Conservation (phyloP, 805 yeast species). For the Candida parachauliodes region DNA sequence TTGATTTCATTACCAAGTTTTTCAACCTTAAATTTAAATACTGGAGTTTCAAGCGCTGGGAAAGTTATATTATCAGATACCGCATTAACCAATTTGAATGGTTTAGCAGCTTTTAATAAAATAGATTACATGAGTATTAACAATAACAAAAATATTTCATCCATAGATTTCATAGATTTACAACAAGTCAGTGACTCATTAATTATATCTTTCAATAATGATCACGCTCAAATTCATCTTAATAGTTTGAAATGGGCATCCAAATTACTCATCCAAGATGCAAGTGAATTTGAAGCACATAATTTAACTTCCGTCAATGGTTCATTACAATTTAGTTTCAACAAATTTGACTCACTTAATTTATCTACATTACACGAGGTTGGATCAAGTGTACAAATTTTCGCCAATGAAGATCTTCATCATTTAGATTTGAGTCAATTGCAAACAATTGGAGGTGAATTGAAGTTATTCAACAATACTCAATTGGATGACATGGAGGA, state of each 20-base stretch:
- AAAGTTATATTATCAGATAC: slow-evolving; percentile 39
- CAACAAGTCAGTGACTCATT: slow-evolving; percentile 31
- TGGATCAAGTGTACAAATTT: slow-evolving; percentile 39
- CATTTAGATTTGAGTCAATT: slow-evolving; percentile 25
- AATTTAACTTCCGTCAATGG: slow-evolving; percentile 40
- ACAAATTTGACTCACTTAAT: slow-evolving; percentile 30
- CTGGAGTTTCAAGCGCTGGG: slow-evolving; percentile 31
- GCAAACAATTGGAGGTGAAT: slow-evolving; percentile 38
- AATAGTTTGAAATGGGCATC: slow-evolving; percentile 39
- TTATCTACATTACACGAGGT: slow-evolving; percentile 29
- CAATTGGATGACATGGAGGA: slow-evolving; percentile 29
- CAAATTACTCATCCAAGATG: slow-evolving; percentile 43
- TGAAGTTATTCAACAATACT: slow-evolving; percentile 39
- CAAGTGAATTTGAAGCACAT: slow-evolving; percentile 24
- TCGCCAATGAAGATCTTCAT: slow-evolving; percentile 41
- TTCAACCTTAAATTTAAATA: slow-evolving; percentile 33
- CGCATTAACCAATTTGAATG: slow-evolving; percentile 34
- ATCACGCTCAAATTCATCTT: slow-evolving; percentile 28
- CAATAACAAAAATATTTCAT: slow-evolving; percentile 41
- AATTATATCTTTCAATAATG: slow-evolving; percentile 40
- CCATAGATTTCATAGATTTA: slow-evolving; percentile 30
- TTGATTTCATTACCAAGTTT: slow-evolving; percentile 42
- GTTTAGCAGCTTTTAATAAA: slow-evolving; percentile 28
- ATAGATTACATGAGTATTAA: slow-evolving; percentile 35
- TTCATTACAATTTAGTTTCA: slow-evolving; percentile 36